Base-by-base conservation (phyloP, 768 basidiomycete genomes). In the Paxillus ammoniavirescens region DNA sequence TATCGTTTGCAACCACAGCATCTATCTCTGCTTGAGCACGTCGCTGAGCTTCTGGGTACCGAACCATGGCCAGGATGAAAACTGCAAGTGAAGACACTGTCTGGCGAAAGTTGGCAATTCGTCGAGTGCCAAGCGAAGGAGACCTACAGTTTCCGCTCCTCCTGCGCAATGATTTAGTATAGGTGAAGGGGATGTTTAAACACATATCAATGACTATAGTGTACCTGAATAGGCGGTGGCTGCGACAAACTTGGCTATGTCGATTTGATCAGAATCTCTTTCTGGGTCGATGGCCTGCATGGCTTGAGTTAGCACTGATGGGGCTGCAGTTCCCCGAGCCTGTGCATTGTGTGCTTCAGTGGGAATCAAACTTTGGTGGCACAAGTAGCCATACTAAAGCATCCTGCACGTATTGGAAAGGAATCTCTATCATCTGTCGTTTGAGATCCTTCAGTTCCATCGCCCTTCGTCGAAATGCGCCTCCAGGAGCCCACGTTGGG, bases 61-160 rank as follows among this genome's bases (percentile, higher is more conserved):
- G 37, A 18, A 49, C 18, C 48, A 49, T 49, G 14, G 48, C 48
- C 8, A 49, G 48, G 10, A 49, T 7, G 35, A 49, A 41, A 17
- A 49, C 14, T 33, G 8, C 23, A 10, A 49, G 48, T 12, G 35
- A 18, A 12, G 48, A 38, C 26, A 37, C 40, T 6, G 35, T 38
- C 48, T 49, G 10, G 18, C 23, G 9, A 23, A 10, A 3, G 48
- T 31, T 17, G 31, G 26, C 15, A 37, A 37, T 18, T 23, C n/a
- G 18, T 18, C 5, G n/a, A 21, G 12, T 23, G 23, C 21, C 13
- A 21, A 36, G 5, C 10, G 17, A 15, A 26, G 6, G 38, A 26
- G 30, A 40, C 48, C 5, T 37, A 49, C 48, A 31, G 48, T 49
- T 38, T 49, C 48, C 26, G 48, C 35, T 35, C 36, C 48, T 21